phyloP scores from a whole-genome alignment of 495 filamentous ascomycete genomes.

The Daldinia loculata region DNA sequence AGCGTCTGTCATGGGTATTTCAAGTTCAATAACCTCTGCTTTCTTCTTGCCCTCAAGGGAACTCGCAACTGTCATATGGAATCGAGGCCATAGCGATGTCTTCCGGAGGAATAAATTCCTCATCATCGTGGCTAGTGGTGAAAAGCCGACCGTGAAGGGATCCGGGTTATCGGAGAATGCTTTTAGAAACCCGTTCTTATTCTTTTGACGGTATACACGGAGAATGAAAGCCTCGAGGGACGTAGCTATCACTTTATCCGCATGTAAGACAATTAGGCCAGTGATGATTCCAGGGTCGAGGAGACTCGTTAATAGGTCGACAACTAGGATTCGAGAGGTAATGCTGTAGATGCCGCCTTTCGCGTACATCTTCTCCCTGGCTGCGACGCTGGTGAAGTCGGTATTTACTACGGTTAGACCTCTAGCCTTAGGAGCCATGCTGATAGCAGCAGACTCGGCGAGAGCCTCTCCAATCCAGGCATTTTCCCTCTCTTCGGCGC shows the following conservation, averaged over 20 bases:
- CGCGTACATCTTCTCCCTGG: slow-evolving; percentile 88
- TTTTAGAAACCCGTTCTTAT: slow-evolving; percentile 92
- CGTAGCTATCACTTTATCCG: slow-evolving; percentile 86
- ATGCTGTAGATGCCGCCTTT: slow-evolving; percentile 94
- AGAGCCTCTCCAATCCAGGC: slow-evolving; percentile 91
- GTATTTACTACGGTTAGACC: slow-evolving; percentile 94
- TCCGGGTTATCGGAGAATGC: slow-evolving; percentile 96
- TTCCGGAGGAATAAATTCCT: slow-evolving; percentile 91
- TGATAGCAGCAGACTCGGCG: slow-evolving; percentile 92
- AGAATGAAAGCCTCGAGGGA: slow-evolving; percentile 95
- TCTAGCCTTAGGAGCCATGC: slow-evolving; percentile 73
- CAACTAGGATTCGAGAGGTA: slow-evolving; percentile 92
- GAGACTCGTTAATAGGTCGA: slow-evolving; percentile 87
- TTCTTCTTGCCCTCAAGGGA: slow-evolving; percentile 92
- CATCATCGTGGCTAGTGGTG: slow-evolving; percentile 90
- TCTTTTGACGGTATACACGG: slow-evolving; percentile 90
- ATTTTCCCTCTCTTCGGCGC: slow-evolving; percentile 94
- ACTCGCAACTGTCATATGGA: slow-evolving; percentile 87
- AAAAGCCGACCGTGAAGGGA: slow-evolving; percentile 88
- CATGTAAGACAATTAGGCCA: slow-evolving; percentile 87
- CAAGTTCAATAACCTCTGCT: slow-evolving; percentile 95
- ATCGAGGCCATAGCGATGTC: slow-evolving; percentile 91
- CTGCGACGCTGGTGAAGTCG: slow-evolving; percentile 84
- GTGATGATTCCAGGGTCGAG: slow-evolving; percentile 86
- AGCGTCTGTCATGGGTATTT: slow-evolving; percentile 93